These are phyloP conservation scores for Candida mesenterica DNA, from an alignment of 1,139 yeast species.

Conservation along the genomic window DNA sequence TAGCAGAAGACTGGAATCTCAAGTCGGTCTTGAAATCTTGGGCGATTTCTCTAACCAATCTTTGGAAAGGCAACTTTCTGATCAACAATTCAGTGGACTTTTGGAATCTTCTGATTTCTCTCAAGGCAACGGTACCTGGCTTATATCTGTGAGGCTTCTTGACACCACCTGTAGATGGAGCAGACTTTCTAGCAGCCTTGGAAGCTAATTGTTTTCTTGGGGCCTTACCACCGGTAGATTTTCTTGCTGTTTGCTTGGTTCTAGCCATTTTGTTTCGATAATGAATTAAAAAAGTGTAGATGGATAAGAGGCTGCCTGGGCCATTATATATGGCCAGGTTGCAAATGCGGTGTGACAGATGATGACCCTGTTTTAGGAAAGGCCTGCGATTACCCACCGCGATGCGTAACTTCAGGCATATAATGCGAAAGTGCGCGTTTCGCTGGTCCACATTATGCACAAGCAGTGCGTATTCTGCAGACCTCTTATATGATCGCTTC, in stretches of 20 bases:
- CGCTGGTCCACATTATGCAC: no score
- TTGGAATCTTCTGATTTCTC: slow-evolving; percentile 99
- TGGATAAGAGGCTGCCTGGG: not conserved
- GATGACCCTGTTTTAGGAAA: no score
- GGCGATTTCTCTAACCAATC: slow-evolving; percentile 97
- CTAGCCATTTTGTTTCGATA: slow-evolving; percentile 71
- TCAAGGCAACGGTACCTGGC: slow-evolving; percentile 99
- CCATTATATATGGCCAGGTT: not conserved
- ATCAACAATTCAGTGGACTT: slow-evolving; percentile 95
- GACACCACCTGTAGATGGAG: slow-evolving; percentile 98
- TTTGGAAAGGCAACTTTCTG: slow-evolving; percentile 98
- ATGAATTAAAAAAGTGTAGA: slow-evolving; percentile 10
- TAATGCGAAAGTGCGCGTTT: no score
- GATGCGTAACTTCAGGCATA: no score
- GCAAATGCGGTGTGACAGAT: no score
- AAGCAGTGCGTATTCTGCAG: slow-evolving; percentile 4
- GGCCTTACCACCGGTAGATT: slow-evolving; percentile 99
- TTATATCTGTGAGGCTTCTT: slow-evolving; percentile 99
- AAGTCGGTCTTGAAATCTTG: slow-evolving; percentile 98
- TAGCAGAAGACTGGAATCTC: slow-evolving; percentile 97
- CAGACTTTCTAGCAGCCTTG: slow-evolving; percentile 98
- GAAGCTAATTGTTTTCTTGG: slow-evolving; percentile 99
- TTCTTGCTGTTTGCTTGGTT: slow-evolving; percentile 98
- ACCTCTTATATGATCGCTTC: slow-evolving; percentile 3
- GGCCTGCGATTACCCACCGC: no score